phyloP scores from a whole-genome alignment of 1,284 basidiomycete genomes.

The Austropuccinia psidii region DNA sequence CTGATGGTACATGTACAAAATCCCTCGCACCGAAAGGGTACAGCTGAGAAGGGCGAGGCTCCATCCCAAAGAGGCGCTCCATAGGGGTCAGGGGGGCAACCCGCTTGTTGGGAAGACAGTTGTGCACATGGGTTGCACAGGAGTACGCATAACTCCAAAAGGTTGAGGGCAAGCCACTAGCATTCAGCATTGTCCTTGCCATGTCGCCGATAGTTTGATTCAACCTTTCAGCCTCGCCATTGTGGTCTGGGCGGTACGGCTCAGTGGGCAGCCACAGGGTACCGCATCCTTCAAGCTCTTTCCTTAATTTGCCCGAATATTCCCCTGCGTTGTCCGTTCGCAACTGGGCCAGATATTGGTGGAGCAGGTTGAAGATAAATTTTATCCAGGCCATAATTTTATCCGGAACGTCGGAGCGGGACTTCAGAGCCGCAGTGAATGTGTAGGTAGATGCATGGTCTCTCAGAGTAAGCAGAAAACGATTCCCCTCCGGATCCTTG shows the following conservation, averaged over 20 bases:
- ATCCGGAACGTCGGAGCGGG: not conserved
- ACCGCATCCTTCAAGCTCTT: not conserved
- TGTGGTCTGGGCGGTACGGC: conserved; percentile 4
- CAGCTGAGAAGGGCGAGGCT: not conserved
- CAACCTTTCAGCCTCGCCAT: conserved; percentile 8
- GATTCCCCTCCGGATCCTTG: not conserved
- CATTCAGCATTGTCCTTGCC: not conserved
- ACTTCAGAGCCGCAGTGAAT: not conserved
- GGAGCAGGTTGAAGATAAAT: too few relatives aligned
- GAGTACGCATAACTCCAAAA: conserved; percentile 25
- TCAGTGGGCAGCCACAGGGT: not conserved
- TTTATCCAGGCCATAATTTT: not conserved
- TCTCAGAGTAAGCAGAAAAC: not conserved
- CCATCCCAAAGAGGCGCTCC: not conserved
- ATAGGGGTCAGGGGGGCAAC: not conserved
- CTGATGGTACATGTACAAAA: not conserved
- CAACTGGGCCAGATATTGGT: too few relatives aligned
- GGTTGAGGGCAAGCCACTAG: not conserved
- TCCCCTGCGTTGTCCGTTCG: not conserved
- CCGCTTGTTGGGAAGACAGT: not conserved
- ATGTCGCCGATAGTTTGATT: conserved; percentile 11
- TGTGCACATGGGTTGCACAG: not conserved
- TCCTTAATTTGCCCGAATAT: not conserved
- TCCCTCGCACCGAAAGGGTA: not conserved
- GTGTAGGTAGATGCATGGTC: not conserved